A percentile compares a stretch with the other conserved stretches of the same genome.
These are phyloP conservation scores for Purpureocillium takamizusanense DNA, from an alignment of 2,329 filamentous ascomycete species.

Conservation along the genomic window DNA sequence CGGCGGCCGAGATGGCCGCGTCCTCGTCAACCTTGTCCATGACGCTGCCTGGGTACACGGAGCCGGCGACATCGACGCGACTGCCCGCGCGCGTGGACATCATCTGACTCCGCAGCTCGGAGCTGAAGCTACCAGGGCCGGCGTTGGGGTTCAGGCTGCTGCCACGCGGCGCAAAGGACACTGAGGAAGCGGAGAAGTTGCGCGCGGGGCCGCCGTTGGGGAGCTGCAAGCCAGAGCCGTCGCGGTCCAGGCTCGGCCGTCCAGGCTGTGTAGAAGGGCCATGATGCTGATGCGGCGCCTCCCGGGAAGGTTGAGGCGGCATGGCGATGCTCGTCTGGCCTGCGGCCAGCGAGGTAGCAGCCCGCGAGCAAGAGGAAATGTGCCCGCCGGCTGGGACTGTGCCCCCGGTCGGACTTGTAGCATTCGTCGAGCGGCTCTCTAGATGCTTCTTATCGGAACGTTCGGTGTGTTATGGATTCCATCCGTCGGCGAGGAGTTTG, in stretches of 20 bases:
- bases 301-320: constrained; percentile 25
- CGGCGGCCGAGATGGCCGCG: constrained; percentile 44
- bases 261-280: constrained; percentile 20
- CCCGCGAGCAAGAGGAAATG: constrained; percentile 22
- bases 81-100: constrained; percentile 27
- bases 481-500: no score
- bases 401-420: constrained; percentile 23
- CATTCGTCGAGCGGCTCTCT: constrained; percentile 22
- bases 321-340: constrained; percentile 21
- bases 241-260: constrained; percentile 44
- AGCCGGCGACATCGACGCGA: constrained; percentile 22
- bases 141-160: constrained; percentile 63
- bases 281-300: constrained; percentile 22
- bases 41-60: constrained; percentile 26
- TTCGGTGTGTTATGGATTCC: no score
- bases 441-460: neutral
- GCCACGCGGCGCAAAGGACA: constrained; percentile 57
- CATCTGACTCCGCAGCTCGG: constrained; percentile 70
- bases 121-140: constrained; percentile 78
- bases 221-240: constrained; percentile 40
- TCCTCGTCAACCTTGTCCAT: constrained; percentile 56
- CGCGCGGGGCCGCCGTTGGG: constrained; percentile 33
- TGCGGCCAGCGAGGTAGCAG: constrained; percentile 17
- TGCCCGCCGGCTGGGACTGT: constrained; percentile 29
- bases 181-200: constrained; percentile 41